These are phyloP conservation scores for Oligophagozyma castellii DNA, from an alignment of 1,139 yeast genomes.

Conservation along the genomic window DNA sequence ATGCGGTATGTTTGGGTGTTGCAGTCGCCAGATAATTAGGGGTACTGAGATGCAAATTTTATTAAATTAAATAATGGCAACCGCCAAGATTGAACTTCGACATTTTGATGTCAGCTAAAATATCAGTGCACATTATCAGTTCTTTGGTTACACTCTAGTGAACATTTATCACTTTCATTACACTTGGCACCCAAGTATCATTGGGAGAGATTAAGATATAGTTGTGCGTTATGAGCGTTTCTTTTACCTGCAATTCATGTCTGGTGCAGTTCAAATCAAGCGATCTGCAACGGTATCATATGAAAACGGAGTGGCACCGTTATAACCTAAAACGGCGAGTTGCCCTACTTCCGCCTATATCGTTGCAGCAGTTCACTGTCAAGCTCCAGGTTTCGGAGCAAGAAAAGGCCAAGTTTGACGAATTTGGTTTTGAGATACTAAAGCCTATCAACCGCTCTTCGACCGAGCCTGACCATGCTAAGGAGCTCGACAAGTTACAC, in stretches of 20 bases:
- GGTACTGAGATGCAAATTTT: no score
- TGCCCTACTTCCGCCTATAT: slow-evolving; percentile 67
- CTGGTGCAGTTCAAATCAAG: slow-evolving; percentile 62
- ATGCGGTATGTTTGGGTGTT: no score
- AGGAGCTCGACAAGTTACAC: slow-evolving; percentile 10
- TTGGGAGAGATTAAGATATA: no score
- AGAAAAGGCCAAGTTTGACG: slow-evolving; percentile 40
- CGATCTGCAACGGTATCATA: slow-evolving; percentile 72
- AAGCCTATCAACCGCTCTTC: slow-evolving; percentile 22
- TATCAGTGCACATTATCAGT: no score
- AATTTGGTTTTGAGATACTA: slow-evolving; percentile 43
- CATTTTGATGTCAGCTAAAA: no score
- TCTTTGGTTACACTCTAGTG: no score
- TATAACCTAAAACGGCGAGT: slow-evolving; percentile 86
- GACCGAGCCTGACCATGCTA: slow-evolving; percentile 17
- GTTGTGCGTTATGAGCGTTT: slow-evolving; percentile 5
- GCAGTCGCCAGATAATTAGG: no score
- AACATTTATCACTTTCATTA: no score
- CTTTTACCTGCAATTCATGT: slow-evolving; percentile 75
- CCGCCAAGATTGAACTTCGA: no score
- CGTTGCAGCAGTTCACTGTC: slow-evolving; percentile 71
- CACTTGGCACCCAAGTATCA: no score
- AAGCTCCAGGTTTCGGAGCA: slow-evolving; percentile 35
- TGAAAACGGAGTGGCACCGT: slow-evolving; percentile 94
- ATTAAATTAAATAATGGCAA: no score